These are phyloP conservation scores for Exutisphaerella laricina DNA, from an alignment of 2,329 filamentous ascomycete genomes.

Conservation along the genomic window DNA sequence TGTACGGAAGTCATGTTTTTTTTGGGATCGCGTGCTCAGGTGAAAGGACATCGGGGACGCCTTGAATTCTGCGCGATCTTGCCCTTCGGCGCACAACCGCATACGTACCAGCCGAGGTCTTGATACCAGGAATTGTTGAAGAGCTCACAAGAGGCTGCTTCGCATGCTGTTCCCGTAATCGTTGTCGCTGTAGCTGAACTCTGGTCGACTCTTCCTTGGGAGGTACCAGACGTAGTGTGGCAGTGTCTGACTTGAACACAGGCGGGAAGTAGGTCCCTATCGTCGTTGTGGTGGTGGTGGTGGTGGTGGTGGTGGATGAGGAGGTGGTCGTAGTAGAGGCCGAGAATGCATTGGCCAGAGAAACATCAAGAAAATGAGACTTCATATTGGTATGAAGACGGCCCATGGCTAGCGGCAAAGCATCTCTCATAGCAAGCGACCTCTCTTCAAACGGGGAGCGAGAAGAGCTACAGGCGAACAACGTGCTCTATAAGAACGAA, in stretches of 20 bases:
- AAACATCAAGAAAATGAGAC: slow-evolving; percentile 22
- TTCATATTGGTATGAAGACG: slow-evolving; percentile 18
- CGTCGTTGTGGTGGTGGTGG: slow-evolving; percentile 10
- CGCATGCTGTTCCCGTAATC: slow-evolving; percentile 23
- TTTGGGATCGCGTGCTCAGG: not conserved
- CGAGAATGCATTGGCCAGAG: slow-evolving; percentile 18
- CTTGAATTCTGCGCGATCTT: not conserved
- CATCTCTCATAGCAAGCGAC: not conserved
- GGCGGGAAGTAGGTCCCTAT: slow-evolving; percentile 7
- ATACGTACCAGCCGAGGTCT: slow-evolving; percentile 33
- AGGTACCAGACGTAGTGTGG: slow-evolving; percentile 19
- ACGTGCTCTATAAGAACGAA: not conserved
- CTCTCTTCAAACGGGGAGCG: not conserved
- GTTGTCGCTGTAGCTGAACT: slow-evolving; percentile 29
- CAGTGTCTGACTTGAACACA: slow-evolving; percentile 8
- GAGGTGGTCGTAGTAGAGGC: slow-evolving; percentile 13
- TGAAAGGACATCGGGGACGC: not conserved
- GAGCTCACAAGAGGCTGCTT: slow-evolving; percentile 22
- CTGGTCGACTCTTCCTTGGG: slow-evolving; percentile 25
- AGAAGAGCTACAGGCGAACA: not conserved
- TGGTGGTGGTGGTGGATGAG: slow-evolving; percentile 9
- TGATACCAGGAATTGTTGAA: slow-evolving; percentile 32
- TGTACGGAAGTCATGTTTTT: not conserved
- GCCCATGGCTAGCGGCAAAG: slow-evolving; percentile 14
- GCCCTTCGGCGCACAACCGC: not conserved